phyloP scores from a whole-genome alignment of 306 rosid species.

The Dryas octopetala region DNA sequence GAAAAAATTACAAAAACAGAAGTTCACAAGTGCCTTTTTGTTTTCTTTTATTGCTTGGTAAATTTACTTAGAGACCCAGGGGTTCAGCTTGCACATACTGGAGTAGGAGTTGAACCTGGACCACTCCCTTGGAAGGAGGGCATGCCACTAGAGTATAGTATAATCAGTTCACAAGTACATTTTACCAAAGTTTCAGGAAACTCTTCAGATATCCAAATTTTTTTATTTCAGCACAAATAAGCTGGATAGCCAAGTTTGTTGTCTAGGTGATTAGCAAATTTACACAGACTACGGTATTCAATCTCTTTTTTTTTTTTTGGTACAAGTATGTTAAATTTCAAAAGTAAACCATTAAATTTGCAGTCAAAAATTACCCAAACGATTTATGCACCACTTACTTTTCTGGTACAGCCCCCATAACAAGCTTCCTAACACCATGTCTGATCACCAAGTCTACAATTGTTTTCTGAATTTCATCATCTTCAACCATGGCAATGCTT shows the following conservation, averaged over 20 bases:
- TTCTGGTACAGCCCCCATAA: conserved; percentile 66
- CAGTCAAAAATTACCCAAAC: conserved; percentile 11
- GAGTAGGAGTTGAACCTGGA: not conserved
- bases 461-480: conserved; percentile 67
- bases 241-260: not conserved
- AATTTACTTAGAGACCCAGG: not conserved
- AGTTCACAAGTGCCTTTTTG: not conserved
- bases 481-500: conserved; percentile 48
- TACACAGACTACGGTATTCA: not conserved
- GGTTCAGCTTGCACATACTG: not conserved
- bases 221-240: not conserved
- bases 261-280: not conserved
- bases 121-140: conserved; percentile 1
- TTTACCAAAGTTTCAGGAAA: not conserved
- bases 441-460: conserved; percentile 61
- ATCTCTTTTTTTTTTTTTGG: not conserved
- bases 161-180: not conserved
- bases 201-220: not conserved
- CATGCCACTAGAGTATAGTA: not conserved
- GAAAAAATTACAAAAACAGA: not conserved
- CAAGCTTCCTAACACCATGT: conserved; percentile 67
- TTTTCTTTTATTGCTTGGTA: not conserved
- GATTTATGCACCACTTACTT: conserved; percentile 51
- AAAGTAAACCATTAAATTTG: not conserved
- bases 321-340: not conserved